Conservation (phyloP, 176 grass and related monocot genomes). For the Musa beccarii region DNA sequence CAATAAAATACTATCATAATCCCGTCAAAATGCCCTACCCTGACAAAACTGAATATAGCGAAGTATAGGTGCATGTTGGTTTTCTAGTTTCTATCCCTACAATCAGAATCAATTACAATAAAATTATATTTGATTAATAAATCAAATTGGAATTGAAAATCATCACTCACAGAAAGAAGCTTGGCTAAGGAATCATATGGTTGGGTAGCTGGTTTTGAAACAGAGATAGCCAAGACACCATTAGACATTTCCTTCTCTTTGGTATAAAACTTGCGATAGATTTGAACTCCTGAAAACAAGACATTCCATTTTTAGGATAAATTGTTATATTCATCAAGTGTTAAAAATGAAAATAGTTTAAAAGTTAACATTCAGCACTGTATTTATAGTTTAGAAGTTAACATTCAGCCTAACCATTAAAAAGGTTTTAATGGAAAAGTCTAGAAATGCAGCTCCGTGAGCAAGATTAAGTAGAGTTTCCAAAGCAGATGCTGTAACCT, state of each 20-base stretch:
- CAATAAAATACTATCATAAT: too few relatives aligned
- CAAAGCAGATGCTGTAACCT: not conserved
- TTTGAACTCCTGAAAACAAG: slow-evolving; percentile 45
- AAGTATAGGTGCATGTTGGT: not conserved
- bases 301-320: slow-evolving; percentile 4
- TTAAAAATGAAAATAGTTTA: not conserved
- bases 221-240: slow-evolving; percentile 75
- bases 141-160: not conserved
- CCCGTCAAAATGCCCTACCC: too few relatives aligned
- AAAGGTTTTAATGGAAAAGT: not conserved
- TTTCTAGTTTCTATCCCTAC: not conserved
- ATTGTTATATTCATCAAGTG: not conserved
- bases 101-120: not conserved
- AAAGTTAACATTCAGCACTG: not conserved
- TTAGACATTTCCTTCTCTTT: slow-evolving; percentile 51
- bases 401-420: not conserved
- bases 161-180: slow-evolving; percentile 56
- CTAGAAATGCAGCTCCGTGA: too few relatives aligned
- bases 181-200: slow-evolving; percentile 56
- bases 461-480: not conserved
- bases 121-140: not conserved
- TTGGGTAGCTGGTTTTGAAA: slow-evolving; percentile 49
- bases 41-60: too few relatives aligned
- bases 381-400: not conserved
- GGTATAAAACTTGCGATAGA: slow-evolving; percentile 81